Evolutionary conservation across 2,329 filamentous ascomycete genomes (phyloP).

Genomic region (Cordyceps farinosa): DNA sequence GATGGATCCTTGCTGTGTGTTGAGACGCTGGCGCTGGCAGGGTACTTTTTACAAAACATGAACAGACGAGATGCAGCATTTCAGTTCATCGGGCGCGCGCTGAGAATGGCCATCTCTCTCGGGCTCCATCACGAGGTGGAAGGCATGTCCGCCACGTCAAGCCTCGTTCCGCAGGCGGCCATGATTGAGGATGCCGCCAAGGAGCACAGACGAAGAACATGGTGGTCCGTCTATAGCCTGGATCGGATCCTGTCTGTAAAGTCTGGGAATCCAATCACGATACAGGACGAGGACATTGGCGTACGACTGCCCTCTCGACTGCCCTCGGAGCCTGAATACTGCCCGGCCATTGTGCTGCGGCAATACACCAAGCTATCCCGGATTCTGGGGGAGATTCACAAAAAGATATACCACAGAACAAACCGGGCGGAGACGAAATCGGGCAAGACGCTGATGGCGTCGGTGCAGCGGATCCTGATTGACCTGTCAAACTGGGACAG

Average conservation of each 20-base stretch:
- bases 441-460: constrained; percentile 44
- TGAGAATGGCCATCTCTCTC: constrained; percentile 55
- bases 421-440: constrained; percentile 34
- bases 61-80: constrained; percentile 54
- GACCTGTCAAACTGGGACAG: constrained; percentile 48
- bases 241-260: constrained; percentile 52
- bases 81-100: constrained; percentile 50
- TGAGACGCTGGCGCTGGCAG: constrained; percentile 51
- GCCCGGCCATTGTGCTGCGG: constrained; percentile 45
- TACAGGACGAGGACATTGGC: constrained; percentile 52
- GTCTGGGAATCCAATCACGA: constrained; percentile 51
- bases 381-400: constrained; percentile 47
- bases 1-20: constrained; percentile 52
- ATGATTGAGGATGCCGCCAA: constrained; percentile 37
- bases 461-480: constrained; percentile 48
- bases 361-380: constrained; percentile 52
- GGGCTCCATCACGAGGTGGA: constrained; percentile 53
- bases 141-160: not conserved
- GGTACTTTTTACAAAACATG: constrained; percentile 56
- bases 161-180: constrained; percentile 22
- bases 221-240: constrained; percentile 56
- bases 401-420: constrained; percentile 47
- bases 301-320: constrained; percentile 36
- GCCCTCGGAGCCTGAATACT: constrained; percentile 37
- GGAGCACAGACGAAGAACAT: constrained; percentile 49